Evolutionary conservation across 768 basidiomycete species (phyloP).

Genomic region (Hericium rajendrae): DNA sequence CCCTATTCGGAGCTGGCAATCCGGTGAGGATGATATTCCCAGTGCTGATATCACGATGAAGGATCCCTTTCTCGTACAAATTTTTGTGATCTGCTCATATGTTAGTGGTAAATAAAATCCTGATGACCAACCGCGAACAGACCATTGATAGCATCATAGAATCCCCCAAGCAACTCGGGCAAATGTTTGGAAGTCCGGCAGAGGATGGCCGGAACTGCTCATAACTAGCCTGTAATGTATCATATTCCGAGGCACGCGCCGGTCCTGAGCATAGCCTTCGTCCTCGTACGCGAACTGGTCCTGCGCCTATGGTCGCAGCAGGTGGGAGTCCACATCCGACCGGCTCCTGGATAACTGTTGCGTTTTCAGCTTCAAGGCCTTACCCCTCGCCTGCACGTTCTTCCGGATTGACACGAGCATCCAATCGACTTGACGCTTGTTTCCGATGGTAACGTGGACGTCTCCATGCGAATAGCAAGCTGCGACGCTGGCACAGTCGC

Average conservation of each 20-base stretch:
- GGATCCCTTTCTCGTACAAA: neutral
- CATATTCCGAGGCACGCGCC: neutral
- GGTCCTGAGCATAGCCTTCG: too few relatives aligned
- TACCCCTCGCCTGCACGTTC: too few relatives aligned
- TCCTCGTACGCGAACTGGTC: too few relatives aligned
- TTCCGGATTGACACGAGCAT: too few relatives aligned
- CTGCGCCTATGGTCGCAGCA: too few relatives aligned
- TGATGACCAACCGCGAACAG: neutral
- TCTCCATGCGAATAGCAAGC: neutral
- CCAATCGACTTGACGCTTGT: too few relatives aligned
- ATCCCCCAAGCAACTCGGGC: neutral
- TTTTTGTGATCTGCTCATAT: neutral
- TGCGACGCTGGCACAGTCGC: neutral
- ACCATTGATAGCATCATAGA: neutral
- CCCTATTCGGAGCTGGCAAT: neutral
- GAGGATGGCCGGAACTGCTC: neutral
- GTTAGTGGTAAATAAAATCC: neutral
- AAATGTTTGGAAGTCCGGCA: neutral
- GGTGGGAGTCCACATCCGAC: too few relatives aligned
- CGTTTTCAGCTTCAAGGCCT: too few relatives aligned
- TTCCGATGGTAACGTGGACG: neutral
- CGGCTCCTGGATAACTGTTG: too few relatives aligned
- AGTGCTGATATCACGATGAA: neutral
- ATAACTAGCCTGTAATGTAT: neutral
- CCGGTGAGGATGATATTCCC: neutral